Evolutionary conservation across 352 stramenopile species (phyloP).

Genomic region (Phytopythium ostracodes): DNA sequence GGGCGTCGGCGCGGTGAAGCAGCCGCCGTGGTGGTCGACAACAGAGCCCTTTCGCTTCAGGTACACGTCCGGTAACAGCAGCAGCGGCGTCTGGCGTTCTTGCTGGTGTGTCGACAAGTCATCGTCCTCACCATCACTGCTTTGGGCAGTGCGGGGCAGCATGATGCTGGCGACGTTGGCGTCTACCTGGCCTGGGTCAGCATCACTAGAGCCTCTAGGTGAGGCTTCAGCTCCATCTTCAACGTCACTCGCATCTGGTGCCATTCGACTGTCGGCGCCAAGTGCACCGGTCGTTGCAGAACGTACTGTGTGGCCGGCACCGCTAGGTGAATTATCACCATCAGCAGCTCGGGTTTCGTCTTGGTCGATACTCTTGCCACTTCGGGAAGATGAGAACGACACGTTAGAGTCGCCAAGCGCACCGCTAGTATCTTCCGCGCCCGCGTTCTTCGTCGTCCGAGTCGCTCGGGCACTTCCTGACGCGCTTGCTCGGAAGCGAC

Average conservation of each 20-base stretch:
- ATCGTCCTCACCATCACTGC: slow-evolving; percentile 13
- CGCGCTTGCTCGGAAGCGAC: slow-evolving; percentile 11
- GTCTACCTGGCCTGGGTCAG: neutral
- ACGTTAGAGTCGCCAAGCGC: neutral
- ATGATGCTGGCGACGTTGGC: neutral
- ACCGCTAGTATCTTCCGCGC: neutral
- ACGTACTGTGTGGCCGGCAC: neutral
- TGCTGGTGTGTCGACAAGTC: neutral
- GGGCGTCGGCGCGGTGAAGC: slow-evolving; percentile 38
- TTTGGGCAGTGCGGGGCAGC: neutral
- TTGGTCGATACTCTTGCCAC: neutral
- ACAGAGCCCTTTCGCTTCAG: slow-evolving; percentile 40
- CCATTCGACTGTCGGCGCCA: neutral
- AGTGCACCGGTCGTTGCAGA: neutral
- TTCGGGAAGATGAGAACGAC: neutral
- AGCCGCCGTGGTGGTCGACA: slow-evolving; percentile 44
- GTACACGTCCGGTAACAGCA: slow-evolving; percentile 44
- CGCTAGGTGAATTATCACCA: neutral
- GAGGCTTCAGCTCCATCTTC: neutral
- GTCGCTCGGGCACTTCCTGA: neutral
- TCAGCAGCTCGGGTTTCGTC: neutral
- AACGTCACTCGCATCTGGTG: neutral
- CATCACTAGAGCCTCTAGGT: neutral
- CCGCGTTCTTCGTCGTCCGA: neutral
- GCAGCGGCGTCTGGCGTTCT: neutral